A percentile compares a stretch with the other conserved stretches of the same genome.
These are phyloP conservation scores for Globisporangium okanoganense DNA, from an alignment of 352 stramenopile species.

Conservation along the genomic window DNA sequence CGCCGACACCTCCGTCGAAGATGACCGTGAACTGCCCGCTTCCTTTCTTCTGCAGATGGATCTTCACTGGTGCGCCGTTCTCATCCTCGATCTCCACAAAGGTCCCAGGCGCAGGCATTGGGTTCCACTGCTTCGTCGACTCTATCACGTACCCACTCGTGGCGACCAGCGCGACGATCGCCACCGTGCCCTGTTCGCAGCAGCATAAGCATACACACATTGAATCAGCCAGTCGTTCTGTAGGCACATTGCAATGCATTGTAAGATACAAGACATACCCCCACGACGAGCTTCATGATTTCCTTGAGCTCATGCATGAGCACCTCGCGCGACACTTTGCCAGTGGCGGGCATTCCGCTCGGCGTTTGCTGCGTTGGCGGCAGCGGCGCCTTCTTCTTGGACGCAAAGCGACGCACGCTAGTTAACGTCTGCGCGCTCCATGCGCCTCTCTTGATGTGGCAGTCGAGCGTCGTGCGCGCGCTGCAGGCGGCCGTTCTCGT, in stretches of 20 bases:
- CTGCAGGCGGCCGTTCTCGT: constrained; percentile 4
- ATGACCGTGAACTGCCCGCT: constrained; percentile 55
- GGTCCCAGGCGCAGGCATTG: constrained; percentile 37
- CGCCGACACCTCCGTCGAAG: constrained; percentile 70
- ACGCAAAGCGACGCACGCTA: constrained; percentile 7
- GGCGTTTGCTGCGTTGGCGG: not conserved
- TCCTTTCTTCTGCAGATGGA: constrained; percentile 53
- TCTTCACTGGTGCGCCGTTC: constrained; percentile 31
- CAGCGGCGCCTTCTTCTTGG: constrained; percentile 11
- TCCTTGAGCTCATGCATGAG: constrained; percentile 52
- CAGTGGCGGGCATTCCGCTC: not conserved
- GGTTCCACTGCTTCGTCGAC: constrained; percentile 57
- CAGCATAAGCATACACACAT: too few species aligned
- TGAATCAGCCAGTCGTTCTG: not conserved
- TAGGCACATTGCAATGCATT: not conserved
- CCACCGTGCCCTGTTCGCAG: constrained; percentile 28
- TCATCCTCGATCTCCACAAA: constrained; percentile 41
- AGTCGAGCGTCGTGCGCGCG: not conserved
- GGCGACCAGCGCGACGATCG: constrained; percentile 37
- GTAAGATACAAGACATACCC: constrained; percentile 19
- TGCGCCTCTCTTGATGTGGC: not conserved
- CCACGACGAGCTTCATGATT: constrained; percentile 60
- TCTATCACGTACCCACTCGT: constrained; percentile 70
- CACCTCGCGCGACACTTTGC: constrained; percentile 35
- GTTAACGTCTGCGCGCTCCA: not conserved